Percentiles rank a stretch among this genome's conserved stretches.
phyloP scores from a whole-genome alignment of 1,139 yeast species.

The Lodderomyces beijingensis region DNA sequence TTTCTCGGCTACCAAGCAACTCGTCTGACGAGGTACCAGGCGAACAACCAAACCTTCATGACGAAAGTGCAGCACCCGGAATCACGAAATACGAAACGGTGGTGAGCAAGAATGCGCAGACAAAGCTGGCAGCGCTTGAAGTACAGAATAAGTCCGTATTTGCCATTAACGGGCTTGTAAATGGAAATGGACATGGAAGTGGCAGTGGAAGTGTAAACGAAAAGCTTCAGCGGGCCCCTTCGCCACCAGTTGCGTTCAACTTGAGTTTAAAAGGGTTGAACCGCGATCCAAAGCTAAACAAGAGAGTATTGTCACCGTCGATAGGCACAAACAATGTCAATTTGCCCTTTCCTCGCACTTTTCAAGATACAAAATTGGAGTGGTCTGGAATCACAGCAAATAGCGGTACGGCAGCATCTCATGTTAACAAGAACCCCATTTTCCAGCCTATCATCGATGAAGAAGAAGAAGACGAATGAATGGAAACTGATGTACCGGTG shows the following conservation, averaged over 20 bases:
- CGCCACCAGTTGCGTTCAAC: slow-evolving; percentile 34
- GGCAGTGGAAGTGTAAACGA: background rate
- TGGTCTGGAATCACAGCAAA: too few relatives aligned
- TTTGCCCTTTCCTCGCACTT: slow-evolving; percentile 7
- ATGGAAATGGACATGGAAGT: background rate
- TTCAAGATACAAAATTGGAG: too few relatives aligned
- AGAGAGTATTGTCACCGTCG: slow-evolving; percentile 5
- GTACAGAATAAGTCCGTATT: background rate
- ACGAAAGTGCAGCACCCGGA: background rate
- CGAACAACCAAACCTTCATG: slow-evolving; percentile 2
- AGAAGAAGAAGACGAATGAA: slow-evolving; percentile 27
- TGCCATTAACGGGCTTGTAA: background rate
- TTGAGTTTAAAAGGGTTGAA: slow-evolving; percentile 7
- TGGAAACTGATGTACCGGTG: too few relatives aligned
- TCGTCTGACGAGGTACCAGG: slow-evolving; percentile 34
- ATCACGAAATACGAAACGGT: background rate
- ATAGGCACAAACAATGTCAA: background rate
- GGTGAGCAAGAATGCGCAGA: background rate
- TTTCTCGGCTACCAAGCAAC: slow-evolving; percentile 35
- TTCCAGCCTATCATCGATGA: slow-evolving; percentile 25
- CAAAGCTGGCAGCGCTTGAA: background rate
- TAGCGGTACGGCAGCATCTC: background rate
- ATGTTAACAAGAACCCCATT: slow-evolving; percentile 9
- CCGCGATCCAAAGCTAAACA: slow-evolving; percentile 1
- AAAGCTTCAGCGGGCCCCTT: slow-evolving; percentile 20